phyloP scores from a whole-genome alignment of 495 filamentous ascomycete genomes.

The Lasiosphaeris hirsuta region DNA sequence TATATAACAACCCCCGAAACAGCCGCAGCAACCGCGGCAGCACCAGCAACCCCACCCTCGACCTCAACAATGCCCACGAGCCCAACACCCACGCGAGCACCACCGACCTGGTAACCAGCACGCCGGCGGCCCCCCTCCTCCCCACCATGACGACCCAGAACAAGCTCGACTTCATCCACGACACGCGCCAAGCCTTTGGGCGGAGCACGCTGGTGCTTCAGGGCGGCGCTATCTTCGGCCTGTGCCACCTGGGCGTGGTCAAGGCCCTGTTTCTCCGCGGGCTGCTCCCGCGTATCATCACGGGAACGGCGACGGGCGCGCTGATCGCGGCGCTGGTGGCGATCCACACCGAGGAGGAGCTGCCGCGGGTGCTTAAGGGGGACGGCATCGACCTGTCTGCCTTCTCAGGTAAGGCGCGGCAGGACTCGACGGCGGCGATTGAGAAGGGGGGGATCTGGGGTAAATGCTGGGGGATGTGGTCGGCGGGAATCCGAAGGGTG shows the following conservation, averaged over 20 bases:
- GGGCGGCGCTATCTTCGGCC: slow-evolving; percentile 86
- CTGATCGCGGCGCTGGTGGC: slow-evolving; percentile 88
- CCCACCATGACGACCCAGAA: slow-evolving; percentile 65
- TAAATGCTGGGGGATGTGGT: slow-evolving; percentile 43
- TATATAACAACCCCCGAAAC: neutral
- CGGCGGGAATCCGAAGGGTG: slow-evolving; percentile 59
- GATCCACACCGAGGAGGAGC: slow-evolving; percentile 83
- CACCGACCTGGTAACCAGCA: neutral
- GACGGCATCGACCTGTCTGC: slow-evolving; percentile 80
- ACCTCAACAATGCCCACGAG: neutral
- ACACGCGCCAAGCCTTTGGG: slow-evolving; percentile 87
- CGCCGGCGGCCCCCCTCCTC: slow-evolving; percentile 11
- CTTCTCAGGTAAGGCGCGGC: slow-evolving; percentile 52
- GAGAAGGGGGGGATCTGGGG: slow-evolving; percentile 14
- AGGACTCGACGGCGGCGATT: slow-evolving; percentile 1
- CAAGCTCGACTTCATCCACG: slow-evolving; percentile 84
- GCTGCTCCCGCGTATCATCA: slow-evolving; percentile 83
- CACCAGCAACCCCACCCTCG: neutral
- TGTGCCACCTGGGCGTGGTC: slow-evolving; percentile 89
- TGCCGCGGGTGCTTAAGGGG: slow-evolving; percentile 70
- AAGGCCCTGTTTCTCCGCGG: slow-evolving; percentile 84
- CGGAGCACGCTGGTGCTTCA: slow-evolving; percentile 82
- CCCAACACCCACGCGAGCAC: too few species aligned
- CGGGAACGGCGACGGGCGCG: slow-evolving; percentile 85
- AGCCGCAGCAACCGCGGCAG: neutral